Evolutionary conservation across 1,284 basidiomycete genomes (phyloP).

Genomic region (Vanrija sp.): DNA sequence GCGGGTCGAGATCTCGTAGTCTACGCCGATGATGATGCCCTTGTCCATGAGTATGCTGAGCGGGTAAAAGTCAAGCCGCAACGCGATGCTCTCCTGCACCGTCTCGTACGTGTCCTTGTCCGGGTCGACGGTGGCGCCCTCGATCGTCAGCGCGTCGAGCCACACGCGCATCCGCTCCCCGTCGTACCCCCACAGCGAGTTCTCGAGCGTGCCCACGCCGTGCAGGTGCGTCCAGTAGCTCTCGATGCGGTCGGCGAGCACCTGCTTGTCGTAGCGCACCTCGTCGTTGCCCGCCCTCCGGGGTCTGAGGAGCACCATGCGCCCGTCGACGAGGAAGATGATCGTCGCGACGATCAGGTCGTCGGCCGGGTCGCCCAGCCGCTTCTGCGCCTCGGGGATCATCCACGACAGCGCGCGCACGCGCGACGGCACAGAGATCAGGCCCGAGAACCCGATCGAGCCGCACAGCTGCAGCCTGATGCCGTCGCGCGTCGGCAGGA

Average conservation of each 20-base stretch:
- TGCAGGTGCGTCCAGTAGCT: slow-evolving; percentile 98
- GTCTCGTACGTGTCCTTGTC: slow-evolving; percentile 55
- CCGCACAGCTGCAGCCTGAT: slow-evolving; percentile 88
- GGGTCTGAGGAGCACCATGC: slow-evolving; percentile 79
- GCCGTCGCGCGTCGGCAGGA: slow-evolving; percentile 75
- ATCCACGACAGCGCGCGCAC: slow-evolving; percentile 96
- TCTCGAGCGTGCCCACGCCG: slow-evolving; percentile 87
- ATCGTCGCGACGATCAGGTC: slow-evolving; percentile 93
- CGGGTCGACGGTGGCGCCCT: slow-evolving; percentile 55
- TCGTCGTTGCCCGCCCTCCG: slow-evolving; percentile 80
- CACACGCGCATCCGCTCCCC: slow-evolving; percentile 84
- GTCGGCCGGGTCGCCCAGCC: slow-evolving; percentile 87
- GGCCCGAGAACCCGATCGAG: slow-evolving; percentile 89
- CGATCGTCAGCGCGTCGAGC: slow-evolving; percentile 90
- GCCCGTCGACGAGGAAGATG: slow-evolving; percentile 91
- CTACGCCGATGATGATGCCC: slow-evolving; percentile 94
- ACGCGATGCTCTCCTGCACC: slow-evolving; percentile 87
- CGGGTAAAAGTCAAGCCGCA: slow-evolving; percentile 90
- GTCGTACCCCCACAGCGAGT: slow-evolving; percentile 97
- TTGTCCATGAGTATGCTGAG: slow-evolving; percentile 97
- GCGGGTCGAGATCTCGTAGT: slow-evolving; percentile 74
- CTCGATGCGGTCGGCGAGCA: slow-evolving; percentile 91
- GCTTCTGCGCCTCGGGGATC: slow-evolving; percentile 92
- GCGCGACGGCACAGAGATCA: slow-evolving; percentile 76
- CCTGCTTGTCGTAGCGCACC: slow-evolving; percentile 90